Evolutionary conservation across 1,284 basidiomycete genomes (phyloP).

Genomic region (Pisolithus thermaeus): DNA sequence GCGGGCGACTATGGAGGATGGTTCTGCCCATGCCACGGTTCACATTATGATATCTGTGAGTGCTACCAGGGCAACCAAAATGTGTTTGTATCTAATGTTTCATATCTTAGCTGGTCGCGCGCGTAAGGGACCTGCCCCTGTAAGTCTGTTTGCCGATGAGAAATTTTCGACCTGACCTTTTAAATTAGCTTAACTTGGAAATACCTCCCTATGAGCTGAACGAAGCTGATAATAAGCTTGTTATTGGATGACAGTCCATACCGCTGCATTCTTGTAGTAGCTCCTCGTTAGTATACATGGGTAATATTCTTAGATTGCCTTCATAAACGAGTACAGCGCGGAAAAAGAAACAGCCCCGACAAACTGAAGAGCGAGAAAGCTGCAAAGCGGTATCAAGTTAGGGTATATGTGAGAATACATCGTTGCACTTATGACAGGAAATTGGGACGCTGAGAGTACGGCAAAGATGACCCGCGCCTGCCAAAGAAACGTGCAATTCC

Average conservation of each 20-base stretch:
- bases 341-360: too few relatives aligned
- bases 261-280: slow-evolving; percentile 14
- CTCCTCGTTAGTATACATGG: slow-evolving; percentile 12
- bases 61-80: slow-evolving; percentile 9
- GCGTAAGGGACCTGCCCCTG: slow-evolving; percentile 92
- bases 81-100: slow-evolving; percentile 10
- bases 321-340: background rate
- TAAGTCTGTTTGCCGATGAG: slow-evolving; percentile 34
- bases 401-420: background rate
- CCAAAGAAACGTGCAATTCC: slow-evolving; percentile 18
- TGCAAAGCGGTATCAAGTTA: too few relatives aligned
- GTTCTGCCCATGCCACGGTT: slow-evolving; percentile 99
- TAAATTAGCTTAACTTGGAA: slow-evolving; percentile 84
- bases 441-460: slow-evolving; percentile 3
- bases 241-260: slow-evolving; percentile 69
- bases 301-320: slow-evolving; percentile 22
- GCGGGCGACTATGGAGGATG: slow-evolving; percentile 98
- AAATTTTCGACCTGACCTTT: slow-evolving; percentile 9
- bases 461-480: slow-evolving; percentile 8
- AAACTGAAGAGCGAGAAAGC: too few relatives aligned
- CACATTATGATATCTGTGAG: slow-evolving; percentile 93
- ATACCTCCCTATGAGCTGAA: slow-evolving; percentile 85
- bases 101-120: slow-evolving; percentile 72
- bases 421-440: background rate
- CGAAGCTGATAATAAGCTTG: slow-evolving; percentile 82